These are phyloP conservation scores for Rhododendron williamsianum DNA, from an alignment of 148 eudicot genomes.

Conservation along the genomic window DNA sequence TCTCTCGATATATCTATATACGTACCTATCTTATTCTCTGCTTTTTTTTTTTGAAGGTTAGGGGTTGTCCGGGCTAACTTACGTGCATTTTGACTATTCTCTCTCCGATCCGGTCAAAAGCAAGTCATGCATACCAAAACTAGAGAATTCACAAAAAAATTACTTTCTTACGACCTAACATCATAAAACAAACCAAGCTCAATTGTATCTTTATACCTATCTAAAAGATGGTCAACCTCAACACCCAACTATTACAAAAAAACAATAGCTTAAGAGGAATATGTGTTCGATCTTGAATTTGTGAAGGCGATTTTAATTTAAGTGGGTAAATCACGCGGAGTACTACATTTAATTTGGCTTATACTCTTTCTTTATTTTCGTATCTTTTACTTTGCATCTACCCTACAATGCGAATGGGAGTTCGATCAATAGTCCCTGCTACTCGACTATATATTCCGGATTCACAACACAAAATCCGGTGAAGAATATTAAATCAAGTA, in stretches of 20 bases:
- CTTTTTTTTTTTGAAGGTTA: background rate
- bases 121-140: background rate
- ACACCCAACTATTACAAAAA: background rate
- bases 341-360: background rate
- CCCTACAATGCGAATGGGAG: background rate
- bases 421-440: background rate
- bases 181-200: background rate
- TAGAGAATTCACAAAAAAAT: too few species aligned
- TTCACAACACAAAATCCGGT: background rate
- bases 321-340: background rate
- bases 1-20: too few species aligned
- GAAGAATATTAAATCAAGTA: too few species aligned
- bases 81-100: too few species aligned
- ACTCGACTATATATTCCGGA: background rate
- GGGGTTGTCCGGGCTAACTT: background rate
- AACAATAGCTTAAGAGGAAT: background rate
- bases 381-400: too few species aligned
- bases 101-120: too few species aligned
- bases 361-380: background rate
- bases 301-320: background rate
- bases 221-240: background rate
- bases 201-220: background rate
- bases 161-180: background rate
- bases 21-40: too few species aligned
- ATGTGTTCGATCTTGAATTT: background rate